Base-by-base conservation (phyloP, 371 early-diverging fungal species). In the Mucor circinelloides region DNA sequence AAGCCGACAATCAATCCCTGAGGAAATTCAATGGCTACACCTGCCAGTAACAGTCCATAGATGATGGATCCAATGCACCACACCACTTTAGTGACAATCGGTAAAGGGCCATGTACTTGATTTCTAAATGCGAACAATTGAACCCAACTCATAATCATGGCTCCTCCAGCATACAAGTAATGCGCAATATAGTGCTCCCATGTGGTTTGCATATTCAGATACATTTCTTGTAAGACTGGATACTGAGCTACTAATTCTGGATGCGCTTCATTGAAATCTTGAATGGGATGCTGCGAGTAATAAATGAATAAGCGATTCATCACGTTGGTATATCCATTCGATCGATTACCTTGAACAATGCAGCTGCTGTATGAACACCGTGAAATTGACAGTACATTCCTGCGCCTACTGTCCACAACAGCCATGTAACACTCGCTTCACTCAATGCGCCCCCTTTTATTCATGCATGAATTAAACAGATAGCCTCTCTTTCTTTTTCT, bases 121-220 rank as follows among this genome's bases (percentile, higher is more conserved):
- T 77, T 75, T 27, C 83, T 66, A 61, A 81, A 87, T 0, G 81
- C 83, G 63, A 81, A 73, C 34, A 84, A 60, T 61, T 86, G 85
- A 27, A 69, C 80, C 87, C 87, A 87, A 2, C 78, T 75, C 87
- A 87, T 87, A 31, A 82, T 79, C 74, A 85, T 66, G 0, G 81
- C 87, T 5, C 87, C 87, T 6, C 74, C 69, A 9, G 86, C 88
- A 71, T 87, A 87, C 76, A 87, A 79, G 60, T 87, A 87, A 73
- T 87, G 88, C 0, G 84, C 86, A 58, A 84, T 78, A 21, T 70
- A 73, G 50, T 87, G 88, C 30, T 87, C 88, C 86, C 85, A 87
- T 13, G 76, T 60, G 56, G 82, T 75, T 55, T 78, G 70, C 77
- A 87, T 87, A 34, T 86, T 69, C 27, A 76, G 62, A 50, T 87